Evolutionary conservation across 495 filamentous ascomycete genomes (phyloP), one percentile per base, ranked within the genome.

Genomic region (Penicillium canariense): DNA sequence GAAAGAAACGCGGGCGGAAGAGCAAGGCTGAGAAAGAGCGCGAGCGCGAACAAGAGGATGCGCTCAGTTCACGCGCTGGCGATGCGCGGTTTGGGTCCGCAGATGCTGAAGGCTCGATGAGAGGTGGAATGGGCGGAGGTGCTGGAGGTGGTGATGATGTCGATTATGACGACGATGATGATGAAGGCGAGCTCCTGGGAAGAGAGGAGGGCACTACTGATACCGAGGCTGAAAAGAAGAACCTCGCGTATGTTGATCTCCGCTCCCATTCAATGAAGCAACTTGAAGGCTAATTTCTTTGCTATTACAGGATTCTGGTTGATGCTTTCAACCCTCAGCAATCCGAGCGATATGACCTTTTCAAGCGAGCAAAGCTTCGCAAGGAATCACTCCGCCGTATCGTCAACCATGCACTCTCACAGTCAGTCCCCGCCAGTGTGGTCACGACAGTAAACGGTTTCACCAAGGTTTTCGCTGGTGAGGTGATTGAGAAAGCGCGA

Each of bases 371-470:
- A 10, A 90, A 88, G 55, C 73, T 96, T 38, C 73, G 79, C 27
- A 84, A 84, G 49, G 80, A 82, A 52, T 81, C 80, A 1, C 76
- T 85, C 9, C 78, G 82, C 15, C 66, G 89, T 75, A 86, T 91
- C 57, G 83, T 90, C 66, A 96, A 96, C 60, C 89, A 91, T 58
- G 91, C 90, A 35, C 84, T 95, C 11, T 91, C 88, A 1, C 91
- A 96, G 68, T 94, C 89, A 17, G 90, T 92, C 3, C 87, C 90
- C 4, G 78, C 82, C 12, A 85, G 81, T 45, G 87, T 96, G 25
- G 84, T 93, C 34, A 86, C 86, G 18, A 88, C 86, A 22, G 86
- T 96, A 61, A 88, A 87, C 45, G 84, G 87, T 3, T 89, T 88
- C 50, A 85, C 87, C 28, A 96, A 96, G 68, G 80, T 91, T 54